These are phyloP conservation scores for Diaporthe batatas DNA, from an alignment of 2,329 filamentous ascomycete species.

Conservation along the genomic window DNA sequence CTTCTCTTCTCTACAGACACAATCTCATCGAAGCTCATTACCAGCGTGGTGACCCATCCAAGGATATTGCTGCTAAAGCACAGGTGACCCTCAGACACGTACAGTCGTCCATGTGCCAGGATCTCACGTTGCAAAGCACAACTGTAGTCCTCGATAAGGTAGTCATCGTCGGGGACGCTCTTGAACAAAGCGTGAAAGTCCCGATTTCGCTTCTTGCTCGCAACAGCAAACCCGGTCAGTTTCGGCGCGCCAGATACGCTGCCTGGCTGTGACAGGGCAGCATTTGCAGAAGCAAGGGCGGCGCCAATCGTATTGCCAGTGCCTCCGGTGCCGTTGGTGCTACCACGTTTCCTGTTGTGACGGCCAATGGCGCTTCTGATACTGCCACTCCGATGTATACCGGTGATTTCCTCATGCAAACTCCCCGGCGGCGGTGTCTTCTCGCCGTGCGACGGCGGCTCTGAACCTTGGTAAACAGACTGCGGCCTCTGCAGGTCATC, in stretches of 20 bases:
- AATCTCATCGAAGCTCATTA: conserved; percentile 98
- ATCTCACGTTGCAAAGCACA: conserved; percentile 97
- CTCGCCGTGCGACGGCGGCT: conserved; percentile 64
- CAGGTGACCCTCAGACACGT: conserved; percentile 96
- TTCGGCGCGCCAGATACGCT: conserved; percentile 74
- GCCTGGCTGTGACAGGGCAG: conserved; percentile 75
- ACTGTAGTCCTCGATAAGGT: conserved; percentile 98
- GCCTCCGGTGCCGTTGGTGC: conserved; percentile 66
- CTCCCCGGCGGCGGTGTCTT: conserved; percentile 76
- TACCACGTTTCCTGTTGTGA: conserved; percentile 80
- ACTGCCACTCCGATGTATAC: conserved; percentile 74
- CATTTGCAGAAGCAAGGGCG: conserved; percentile 77
- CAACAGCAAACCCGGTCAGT: conserved; percentile 94
- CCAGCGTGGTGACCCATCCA: conserved; percentile 96
- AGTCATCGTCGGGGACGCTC: conserved; percentile 97
- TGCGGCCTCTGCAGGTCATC: conserved; percentile 58
- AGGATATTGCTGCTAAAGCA: conserved; percentile 99
- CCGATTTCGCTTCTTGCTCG: conserved; percentile 94
- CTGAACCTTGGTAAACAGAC: conserved; percentile 58
- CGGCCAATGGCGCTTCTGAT: conserved; percentile 70
- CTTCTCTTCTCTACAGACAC: conserved; percentile 97
- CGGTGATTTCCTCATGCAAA: conserved; percentile 72
- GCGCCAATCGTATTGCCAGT: conserved; percentile 78
- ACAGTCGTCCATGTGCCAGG: conserved; percentile 90
- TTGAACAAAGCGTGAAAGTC: conserved; percentile 96